phyloP scores from a whole-genome alignment of 1,284 basidiomycete genomes.

The Fistulinella staudtii region DNA sequence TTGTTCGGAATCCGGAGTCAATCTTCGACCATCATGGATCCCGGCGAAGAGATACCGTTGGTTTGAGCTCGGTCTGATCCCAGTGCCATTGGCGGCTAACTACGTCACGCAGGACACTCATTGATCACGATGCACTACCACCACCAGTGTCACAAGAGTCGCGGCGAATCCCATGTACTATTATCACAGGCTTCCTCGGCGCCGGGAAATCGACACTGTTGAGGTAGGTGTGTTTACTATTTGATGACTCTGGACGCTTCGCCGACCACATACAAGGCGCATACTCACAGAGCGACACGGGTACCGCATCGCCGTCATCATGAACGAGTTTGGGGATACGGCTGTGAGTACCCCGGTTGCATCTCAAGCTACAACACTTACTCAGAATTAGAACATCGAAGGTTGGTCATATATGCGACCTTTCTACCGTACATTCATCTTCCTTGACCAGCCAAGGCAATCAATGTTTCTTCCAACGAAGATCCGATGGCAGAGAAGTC shows the following conservation, averaged over 20 bases:
- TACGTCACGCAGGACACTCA: conserved; percentile 34
- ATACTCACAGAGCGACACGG: conserved; percentile 91
- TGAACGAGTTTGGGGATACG: conserved; percentile 92
- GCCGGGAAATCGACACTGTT: conserved; percentile 89
- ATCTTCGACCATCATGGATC: conserved; percentile 25
- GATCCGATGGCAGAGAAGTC: conserved; percentile 60
- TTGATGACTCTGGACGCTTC: not conserved
- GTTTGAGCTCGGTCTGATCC: conserved; percentile 19
- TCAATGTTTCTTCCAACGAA: conserved; percentile 69
- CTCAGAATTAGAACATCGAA: conserved; percentile 56
- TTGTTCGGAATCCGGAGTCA: conserved; percentile 29
- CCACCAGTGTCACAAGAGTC: conserved; percentile 4
- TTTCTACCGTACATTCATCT: conserved; percentile 22
- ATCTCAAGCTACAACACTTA: conserved; percentile 10
- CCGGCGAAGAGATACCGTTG: conserved; percentile 49
- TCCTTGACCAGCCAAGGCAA: conserved; percentile 55
- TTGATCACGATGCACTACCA: conserved; percentile 34
- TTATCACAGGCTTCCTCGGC: conserved; percentile 89
- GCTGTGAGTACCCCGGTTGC: conserved; percentile 50
- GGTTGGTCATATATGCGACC: conserved; percentile 37
- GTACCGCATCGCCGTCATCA: conserved; percentile 92
- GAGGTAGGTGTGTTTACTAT: conserved; percentile 41
- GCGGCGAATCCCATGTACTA: conserved; percentile 73
- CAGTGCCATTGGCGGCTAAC: conserved; percentile 7
- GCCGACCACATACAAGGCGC: conserved; percentile 46